phyloP scores from a whole-genome alignment of 2,329 filamentous ascomycete species.

The Escovopsis weberi region DNA sequence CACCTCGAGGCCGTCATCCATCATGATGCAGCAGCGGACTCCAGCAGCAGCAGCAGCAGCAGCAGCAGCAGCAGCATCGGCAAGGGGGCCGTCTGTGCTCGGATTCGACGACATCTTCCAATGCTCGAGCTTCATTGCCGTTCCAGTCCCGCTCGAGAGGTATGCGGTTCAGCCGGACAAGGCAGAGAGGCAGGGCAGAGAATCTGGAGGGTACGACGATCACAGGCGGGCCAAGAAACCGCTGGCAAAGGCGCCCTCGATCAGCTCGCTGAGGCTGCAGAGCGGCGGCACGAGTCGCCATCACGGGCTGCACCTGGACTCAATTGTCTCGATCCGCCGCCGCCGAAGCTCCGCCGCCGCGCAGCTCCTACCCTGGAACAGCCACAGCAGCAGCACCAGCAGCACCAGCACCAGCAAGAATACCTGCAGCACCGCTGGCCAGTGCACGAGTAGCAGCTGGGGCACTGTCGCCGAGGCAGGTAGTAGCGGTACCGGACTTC shows the following conservation, averaged over 20 bases:
- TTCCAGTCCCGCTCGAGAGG: slow-evolving; percentile 3
- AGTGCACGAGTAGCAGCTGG: background rate
- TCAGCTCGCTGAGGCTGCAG: no score
- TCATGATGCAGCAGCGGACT: slow-evolving; percentile 1
- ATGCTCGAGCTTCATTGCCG: slow-evolving; percentile 3
- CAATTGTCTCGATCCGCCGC: slow-evolving; percentile 18
- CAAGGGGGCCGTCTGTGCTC: background rate
- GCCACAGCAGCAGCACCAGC: background rate
- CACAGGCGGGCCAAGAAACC: no score
- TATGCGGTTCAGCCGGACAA: background rate
- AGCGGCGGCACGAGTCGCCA: no score
- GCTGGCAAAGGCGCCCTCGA: no score
- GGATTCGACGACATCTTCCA: slow-evolving; percentile 4
- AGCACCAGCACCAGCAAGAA: background rate
- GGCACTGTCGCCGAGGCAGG: no score
- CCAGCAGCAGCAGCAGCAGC: background rate
- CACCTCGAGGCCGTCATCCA: background rate
- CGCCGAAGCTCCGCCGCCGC: background rate
- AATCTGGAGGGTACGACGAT: no score
- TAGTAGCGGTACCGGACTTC: no score
- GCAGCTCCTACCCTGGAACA: no score
- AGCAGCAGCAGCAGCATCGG: background rate
- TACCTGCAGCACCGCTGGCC: no score
- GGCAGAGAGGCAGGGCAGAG: background rate
- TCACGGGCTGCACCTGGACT: slow-evolving; percentile 9